Conservation (phyloP, 1,139 yeast genomes). For the Candida tetrigidarum region DNA sequence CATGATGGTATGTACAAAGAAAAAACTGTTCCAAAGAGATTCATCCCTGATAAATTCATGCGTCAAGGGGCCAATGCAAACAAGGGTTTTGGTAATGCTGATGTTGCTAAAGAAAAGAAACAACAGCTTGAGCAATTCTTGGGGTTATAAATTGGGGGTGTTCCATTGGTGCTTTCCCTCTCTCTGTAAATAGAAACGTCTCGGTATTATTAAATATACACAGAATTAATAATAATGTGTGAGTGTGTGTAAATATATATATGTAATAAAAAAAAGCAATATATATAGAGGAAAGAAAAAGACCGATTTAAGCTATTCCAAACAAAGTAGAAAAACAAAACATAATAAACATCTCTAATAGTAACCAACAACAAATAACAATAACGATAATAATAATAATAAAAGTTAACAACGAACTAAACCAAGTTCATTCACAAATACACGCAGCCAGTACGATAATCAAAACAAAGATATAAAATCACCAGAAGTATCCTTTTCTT, state of each 20-base stretch:
- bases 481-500: conserved; percentile 22
- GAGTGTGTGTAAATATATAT: conserved; percentile 2
- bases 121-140: conserved; percentile 34
- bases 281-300: conserved; percentile 4
- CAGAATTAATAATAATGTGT: neutral
- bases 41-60: conserved; percentile 59
- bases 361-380: neutral
- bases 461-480: conserved; percentile 6
- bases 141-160: too few relatives aligned
- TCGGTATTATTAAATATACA: neutral
- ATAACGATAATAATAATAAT: too few relatives aligned
- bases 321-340: neutral
- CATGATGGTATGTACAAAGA: conserved; percentile 81
- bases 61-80: conserved; percentile 45
- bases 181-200: conserved; percentile 11
- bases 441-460: neutral
- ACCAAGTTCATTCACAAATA: too few relatives aligned
- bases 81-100: conserved; percentile 26
- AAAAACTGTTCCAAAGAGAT: conserved; percentile 71
- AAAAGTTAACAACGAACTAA: conserved; percentile 7
- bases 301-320: conserved; percentile 1
- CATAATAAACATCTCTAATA: conserved; percentile 4
- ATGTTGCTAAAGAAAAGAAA: conserved; percentile 31
- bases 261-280: too few relatives aligned
- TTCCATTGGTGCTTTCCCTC: too few relatives aligned